Base-by-base conservation (phyloP, 1,284 basidiomycete genomes). In the Sanguinoderma infundibulare region DNA sequence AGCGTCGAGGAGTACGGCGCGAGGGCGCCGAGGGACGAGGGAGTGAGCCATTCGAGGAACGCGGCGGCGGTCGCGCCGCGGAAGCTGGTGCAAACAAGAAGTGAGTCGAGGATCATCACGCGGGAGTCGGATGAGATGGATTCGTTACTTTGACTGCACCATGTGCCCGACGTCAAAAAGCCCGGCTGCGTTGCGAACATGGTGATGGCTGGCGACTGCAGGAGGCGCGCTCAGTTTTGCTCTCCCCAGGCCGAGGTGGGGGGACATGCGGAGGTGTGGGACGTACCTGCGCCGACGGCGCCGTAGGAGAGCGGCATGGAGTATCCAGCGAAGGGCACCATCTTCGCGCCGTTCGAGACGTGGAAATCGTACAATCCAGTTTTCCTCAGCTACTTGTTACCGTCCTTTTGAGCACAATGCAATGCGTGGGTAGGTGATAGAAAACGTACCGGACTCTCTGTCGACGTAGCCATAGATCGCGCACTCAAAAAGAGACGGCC, bases 81-180 rank as follows among this genome's bases (percentile, higher is more conserved):
- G 79, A 96, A 94, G 66, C 87, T 90, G 62, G 6, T 55, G 10
- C 17, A 39, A 24, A 42, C 53, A 58, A 53, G 10, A n/a, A n/a
- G 34, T 42, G 55, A 12, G 32, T 52, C 30, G 10, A 55, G 57
- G 60, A 61, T 5, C 42, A 35, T n/a, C n/a, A n/a, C n/a, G 42
- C 26, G 42, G 51, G 12, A 14, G 36, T 5, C 3, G 14, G 52
- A n/a, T n/a, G n/a, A n/a, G 61, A 40, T 34, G 55, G 68, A 60
- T 15, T 24, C 61, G 77, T 39, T 69, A 92, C 91, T 86, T 90
- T 60, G 91, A 89, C 77, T 96, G 94, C 38, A 94, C 92, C 97
- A 99, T 99, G 78, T 99, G 97, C 34, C 95, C 94, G 36, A 99
- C 98, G 74, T 99, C 97, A 75, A 99, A 99, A 30, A 99, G 82